Evolutionary conservation across 345 rosid genomes (phyloP).

Genomic region (Brassica napus): DNA sequence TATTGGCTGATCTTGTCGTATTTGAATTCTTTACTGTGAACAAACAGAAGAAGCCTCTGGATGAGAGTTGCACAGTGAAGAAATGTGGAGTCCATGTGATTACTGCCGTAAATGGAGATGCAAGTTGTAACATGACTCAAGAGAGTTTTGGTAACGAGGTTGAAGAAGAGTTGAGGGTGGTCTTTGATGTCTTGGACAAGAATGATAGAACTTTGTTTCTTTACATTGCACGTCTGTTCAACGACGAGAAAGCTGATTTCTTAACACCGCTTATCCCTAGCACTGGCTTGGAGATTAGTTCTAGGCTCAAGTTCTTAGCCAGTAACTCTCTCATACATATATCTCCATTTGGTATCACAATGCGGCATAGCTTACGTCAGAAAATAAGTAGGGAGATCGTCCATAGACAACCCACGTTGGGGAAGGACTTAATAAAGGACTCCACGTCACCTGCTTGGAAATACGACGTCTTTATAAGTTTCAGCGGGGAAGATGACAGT

Average conservation of each 20-base stretch:
- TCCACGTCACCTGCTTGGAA: not conserved
- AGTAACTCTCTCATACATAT: not conserved
- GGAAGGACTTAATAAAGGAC: not conserved
- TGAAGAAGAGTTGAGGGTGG: not conserved
- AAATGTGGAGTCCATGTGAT: constrained; percentile 6
- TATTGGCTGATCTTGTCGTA: constrained; percentile 11
- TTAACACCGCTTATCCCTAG: not conserved
- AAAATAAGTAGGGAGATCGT: not conserved
- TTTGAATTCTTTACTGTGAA: not conserved
- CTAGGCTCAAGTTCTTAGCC: not conserved
- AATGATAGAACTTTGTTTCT: not conserved
- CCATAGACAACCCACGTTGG: not conserved
- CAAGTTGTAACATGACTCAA: not conserved
- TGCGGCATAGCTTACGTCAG: not conserved
- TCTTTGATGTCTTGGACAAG: not conserved
- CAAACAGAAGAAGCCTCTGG: not conserved
- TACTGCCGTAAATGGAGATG: not conserved
- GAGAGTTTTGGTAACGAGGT: not conserved
- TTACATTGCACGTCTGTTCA: constrained; percentile 12
- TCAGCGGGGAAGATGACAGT: not conserved
- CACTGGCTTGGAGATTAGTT: constrained; percentile 3
- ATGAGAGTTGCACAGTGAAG: constrained; percentile 4
- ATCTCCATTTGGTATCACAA: not conserved
- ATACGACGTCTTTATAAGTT: not conserved
- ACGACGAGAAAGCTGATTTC: not conserved